Evolutionary conservation across 2,329 filamentous ascomycete genomes (phyloP).

Genomic region (Fusarium caatingaense): DNA sequence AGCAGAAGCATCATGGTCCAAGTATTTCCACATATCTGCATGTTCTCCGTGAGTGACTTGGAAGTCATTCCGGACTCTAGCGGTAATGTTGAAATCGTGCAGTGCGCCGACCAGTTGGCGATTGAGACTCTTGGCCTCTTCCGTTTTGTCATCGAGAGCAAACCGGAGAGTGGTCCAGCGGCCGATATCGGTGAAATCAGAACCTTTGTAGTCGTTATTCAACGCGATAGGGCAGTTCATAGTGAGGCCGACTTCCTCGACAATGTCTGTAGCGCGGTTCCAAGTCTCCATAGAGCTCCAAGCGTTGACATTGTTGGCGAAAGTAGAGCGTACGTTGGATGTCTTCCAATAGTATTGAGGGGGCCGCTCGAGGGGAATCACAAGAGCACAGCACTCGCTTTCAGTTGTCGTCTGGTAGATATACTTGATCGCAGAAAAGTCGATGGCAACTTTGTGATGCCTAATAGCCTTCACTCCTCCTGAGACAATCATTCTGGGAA

Average conservation of each 20-base stretch:
- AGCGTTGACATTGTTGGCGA: constrained; percentile 45
- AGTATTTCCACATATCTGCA: constrained; percentile 48
- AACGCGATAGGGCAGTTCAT: constrained; percentile 54
- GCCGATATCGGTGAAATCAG: constrained; percentile 62
- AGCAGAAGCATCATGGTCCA: constrained; percentile 43
- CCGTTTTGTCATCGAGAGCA: constrained; percentile 48
- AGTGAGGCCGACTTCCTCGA: constrained; percentile 49
- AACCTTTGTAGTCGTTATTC: constrained; percentile 50
- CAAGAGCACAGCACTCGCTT: constrained; percentile 52
- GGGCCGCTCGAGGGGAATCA: constrained; percentile 62
- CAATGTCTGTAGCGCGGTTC: constrained; percentile 62
- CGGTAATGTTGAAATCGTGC: constrained; percentile 76
- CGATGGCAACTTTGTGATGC: constrained; percentile 57
- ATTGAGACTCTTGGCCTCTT: constrained; percentile 50
- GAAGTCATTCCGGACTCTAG: constrained; percentile 59
- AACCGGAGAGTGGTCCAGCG: constrained; percentile 68
- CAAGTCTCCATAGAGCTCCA: constrained; percentile 61
- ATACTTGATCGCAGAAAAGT: constrained; percentile 59
- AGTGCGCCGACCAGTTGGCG: constrained; percentile 64
- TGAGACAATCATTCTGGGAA: constrained; percentile 41
- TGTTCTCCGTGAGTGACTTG: constrained; percentile 46
- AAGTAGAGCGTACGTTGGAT: constrained; percentile 48
- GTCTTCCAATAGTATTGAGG: constrained; percentile 60
- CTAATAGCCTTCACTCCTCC: constrained; percentile 23
- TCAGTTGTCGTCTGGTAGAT: constrained; percentile 51